Evolutionary conservation across 1,284 basidiomycete genomes (phyloP).

Genomic region (Dichomitus squalens): DNA sequence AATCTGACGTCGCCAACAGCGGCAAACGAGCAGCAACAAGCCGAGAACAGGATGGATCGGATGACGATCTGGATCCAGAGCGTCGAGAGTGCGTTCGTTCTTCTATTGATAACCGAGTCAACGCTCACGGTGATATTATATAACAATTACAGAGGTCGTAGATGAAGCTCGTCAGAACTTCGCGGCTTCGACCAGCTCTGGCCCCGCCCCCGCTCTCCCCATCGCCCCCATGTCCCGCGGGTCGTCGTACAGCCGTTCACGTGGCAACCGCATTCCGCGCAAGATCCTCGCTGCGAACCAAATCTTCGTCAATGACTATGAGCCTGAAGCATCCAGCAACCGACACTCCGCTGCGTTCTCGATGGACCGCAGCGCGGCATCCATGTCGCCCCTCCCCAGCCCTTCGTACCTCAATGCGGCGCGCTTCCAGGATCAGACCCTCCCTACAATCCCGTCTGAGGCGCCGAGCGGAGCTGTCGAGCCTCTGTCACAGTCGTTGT

Average conservation of each 20-base stretch:
- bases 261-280: constrained; percentile 57
- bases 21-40: constrained; percentile 17
- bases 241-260: constrained; percentile 42
- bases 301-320: constrained; percentile 59
- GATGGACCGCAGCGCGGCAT: constrained; percentile 31
- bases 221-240: constrained; percentile 56
- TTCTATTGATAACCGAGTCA: not conserved
- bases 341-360: constrained; percentile 7
- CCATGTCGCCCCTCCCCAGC: constrained; percentile 23
- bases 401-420: constrained; percentile 19
- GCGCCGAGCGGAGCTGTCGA: constrained; percentile 20
- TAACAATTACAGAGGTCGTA: constrained; percentile 58
- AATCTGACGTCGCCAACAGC: not conserved
- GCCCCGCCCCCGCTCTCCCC: constrained; percentile 60
- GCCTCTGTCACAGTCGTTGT: constrained; percentile 1
- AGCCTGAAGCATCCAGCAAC: constrained; percentile 31
- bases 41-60: constrained; percentile 60
- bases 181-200: constrained; percentile 48
- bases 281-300: constrained; percentile 67
- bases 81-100: constrained; percentile 66
- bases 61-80: constrained; percentile 78
- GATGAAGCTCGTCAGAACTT: constrained; percentile 76
- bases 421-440: constrained; percentile 23
- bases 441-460: constrained; percentile 34
- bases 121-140: not conserved